phyloP scores from a whole-genome alignment of 2,329 filamentous ascomycete species.

The Hypoxylon sp. region DNA sequence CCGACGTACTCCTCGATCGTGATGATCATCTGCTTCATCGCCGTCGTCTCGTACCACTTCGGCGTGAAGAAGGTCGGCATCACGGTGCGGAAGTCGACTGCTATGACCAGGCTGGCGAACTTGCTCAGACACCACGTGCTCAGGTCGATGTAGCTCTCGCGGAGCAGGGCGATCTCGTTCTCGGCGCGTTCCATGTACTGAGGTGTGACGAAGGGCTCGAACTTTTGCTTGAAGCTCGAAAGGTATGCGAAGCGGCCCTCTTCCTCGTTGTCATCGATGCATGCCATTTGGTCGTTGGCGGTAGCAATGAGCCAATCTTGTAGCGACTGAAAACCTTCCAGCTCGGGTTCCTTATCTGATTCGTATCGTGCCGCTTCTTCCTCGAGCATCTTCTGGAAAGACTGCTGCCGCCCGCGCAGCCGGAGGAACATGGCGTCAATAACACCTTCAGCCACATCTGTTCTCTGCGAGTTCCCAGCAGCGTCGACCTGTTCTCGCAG shows the following conservation, averaged over 20 bases:
- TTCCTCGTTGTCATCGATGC: conserved; percentile 92
- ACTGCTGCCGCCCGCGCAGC: conserved; percentile 83
- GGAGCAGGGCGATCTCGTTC: conserved; percentile 79
- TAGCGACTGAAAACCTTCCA: conserved; percentile 81
- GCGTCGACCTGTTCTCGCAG: conserved; percentile 91
- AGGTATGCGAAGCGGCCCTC: conserved; percentile 84
- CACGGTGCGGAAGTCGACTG: conserved; percentile 87
- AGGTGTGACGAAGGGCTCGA: conserved; percentile 83
- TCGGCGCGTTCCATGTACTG: conserved; percentile 83
- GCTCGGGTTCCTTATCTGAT: conserved; percentile 65
- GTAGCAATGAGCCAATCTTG: conserved; percentile 98
- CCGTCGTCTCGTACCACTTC: conserved; percentile 87
- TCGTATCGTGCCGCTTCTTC: conserved; percentile 85
- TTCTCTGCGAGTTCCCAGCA: conserved; percentile 85
- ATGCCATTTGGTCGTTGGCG: conserved; percentile 98
- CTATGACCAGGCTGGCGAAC: conserved; percentile 90
- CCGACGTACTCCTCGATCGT: conserved; percentile 96
- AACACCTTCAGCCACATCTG: conserved; percentile 93
- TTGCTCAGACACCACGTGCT: conserved; percentile 92
- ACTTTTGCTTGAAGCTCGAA: conserved; percentile 86
- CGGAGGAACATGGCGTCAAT: conserved; percentile 96
- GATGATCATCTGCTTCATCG: conserved; percentile 93
- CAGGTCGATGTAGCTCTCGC: conserved; percentile 94
- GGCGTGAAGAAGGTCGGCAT: conserved; percentile 92
- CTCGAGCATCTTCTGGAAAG: conserved; percentile 90